A percentile compares a stretch with the other conserved stretches of the same genome.
Conservation (phyloP, 345 rosid genomes). For the Geranium rotundifolium region DNA sequence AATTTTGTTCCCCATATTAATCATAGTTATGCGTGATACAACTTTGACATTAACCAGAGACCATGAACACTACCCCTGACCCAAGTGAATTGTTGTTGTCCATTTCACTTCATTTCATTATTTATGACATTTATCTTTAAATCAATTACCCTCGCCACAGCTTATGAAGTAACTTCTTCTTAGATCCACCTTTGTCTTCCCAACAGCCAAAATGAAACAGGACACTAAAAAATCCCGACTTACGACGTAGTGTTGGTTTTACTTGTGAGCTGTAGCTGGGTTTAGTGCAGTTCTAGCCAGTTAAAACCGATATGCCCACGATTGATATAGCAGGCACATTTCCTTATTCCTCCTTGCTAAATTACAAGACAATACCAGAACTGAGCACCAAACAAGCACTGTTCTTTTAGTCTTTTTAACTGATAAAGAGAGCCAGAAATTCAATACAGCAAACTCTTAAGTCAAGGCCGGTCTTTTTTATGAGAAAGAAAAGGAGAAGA, state of each 20-base stretch:
- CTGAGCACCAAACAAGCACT: neutral
- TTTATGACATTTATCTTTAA: no score
- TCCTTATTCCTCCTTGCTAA: neutral
- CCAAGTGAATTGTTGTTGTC: no score
- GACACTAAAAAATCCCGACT: neutral
- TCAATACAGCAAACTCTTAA: no score
- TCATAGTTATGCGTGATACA: neutral
- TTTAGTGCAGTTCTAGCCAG: neutral
- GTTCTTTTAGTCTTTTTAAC: no score
- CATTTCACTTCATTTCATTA: no score
- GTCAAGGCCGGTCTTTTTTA: no score
- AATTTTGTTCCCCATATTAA: neutral
- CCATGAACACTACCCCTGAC: no score
- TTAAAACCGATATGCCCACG: neutral
- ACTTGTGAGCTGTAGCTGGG: neutral
- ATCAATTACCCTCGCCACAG: neutral
- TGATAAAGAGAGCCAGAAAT: no score
- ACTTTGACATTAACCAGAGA: neutral
- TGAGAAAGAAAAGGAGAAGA: no score
- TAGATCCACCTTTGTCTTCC: neutral
- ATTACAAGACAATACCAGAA: neutral
- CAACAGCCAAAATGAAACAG: neutral
- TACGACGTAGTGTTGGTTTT: neutral
- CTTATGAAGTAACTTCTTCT: neutral
- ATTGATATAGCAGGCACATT: neutral